Base-by-base conservation (phyloP, 2,329 filamentous ascomycete genomes). In the Epichloe gansuensis region DNA sequence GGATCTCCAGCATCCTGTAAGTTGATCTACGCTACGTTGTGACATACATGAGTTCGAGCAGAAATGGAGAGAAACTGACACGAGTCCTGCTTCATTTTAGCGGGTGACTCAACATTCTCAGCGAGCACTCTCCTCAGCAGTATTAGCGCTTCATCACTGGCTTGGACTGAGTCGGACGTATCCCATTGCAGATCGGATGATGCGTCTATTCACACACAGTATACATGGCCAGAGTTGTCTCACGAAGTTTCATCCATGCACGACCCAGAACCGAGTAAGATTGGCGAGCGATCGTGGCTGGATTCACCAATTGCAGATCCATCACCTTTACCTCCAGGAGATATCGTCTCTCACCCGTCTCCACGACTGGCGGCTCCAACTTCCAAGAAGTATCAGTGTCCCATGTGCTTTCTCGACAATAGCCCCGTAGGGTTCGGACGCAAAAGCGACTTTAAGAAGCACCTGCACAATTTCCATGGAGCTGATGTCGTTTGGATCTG, bases 361-460 rank as follows among this genome's bases (percentile, higher is more conserved):
- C 68, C 68, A 17, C 66, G 62, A 37, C 65, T 69, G 17, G 61
- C 67, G 34, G 61, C 66, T 48, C 66, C 67, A 23, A 69, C 69
- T 15, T 66, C 65, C 23, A 70, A 72, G 56, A 71, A 70, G 56
- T 70, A 71, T 46, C 68, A 73, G 59, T 74, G 71, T 57, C 71
- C 71, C 31, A 70, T 74, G 63, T 74, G 71, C 60, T 72, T 69
- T 55, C 59, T 73, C 43, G 70, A 74, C 60, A 69, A 69, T 61
- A 73, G 72, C 56, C 66, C 66, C 15, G 71, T 73, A 25, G 71
- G 71, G 38, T 74, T 73, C 48, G 71, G 71, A 38, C 67, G 71
- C 54, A 74, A 73, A 62, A 72, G 69, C 58, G 71, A 74, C 57
- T 73, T 74, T 59, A 74, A 74, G 65, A 73, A 74, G 63, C 71